These are phyloP conservation scores for Begonia loranthoides DNA, from an alignment of 306 rosid genomes.

Conservation along the genomic window DNA sequence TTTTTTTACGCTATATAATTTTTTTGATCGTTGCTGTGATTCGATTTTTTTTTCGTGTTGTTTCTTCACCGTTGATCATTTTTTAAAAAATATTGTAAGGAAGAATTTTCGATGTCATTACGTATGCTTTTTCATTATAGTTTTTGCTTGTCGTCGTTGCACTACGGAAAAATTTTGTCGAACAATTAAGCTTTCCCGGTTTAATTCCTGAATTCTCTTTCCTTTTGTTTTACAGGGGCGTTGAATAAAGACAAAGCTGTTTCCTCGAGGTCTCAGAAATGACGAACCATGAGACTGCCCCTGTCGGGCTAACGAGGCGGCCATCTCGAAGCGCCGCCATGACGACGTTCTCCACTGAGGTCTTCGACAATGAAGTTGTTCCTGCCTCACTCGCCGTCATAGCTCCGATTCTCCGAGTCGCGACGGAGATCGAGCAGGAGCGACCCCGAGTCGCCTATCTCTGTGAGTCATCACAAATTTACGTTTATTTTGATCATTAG, in stretches of 20 bases:
- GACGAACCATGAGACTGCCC: constrained; percentile 43
- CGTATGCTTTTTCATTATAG: too few species aligned
- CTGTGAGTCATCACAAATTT: constrained; percentile 24
- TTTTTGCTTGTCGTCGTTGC: too few species aligned
- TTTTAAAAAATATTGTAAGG: too few species aligned
- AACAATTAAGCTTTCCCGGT: background rate
- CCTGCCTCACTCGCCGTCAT: constrained; percentile 84
- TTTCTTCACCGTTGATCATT: too few species aligned
- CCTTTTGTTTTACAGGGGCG: background rate
- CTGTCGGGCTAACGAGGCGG: constrained; percentile 46
- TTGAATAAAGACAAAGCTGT: constrained; percentile 1
- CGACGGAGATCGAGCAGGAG: constrained; percentile 70
- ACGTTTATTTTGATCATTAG: background rate
- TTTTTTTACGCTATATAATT: too few species aligned
- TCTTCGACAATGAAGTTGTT: constrained; percentile 83
- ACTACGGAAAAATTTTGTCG: too few species aligned
- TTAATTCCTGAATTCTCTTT: constrained; percentile 1
- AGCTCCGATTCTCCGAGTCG: constrained; percentile 84
- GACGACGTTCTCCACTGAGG: constrained; percentile 80
- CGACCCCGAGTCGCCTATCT: constrained; percentile 90
- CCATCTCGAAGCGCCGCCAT: constrained; percentile 78
- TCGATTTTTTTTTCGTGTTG: too few species aligned
- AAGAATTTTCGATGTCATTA: too few species aligned
- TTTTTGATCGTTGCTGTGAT: too few species aligned
- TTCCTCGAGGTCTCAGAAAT: constrained; percentile 22